Evolutionary conservation across 75 land plant species (phyloP).

Genomic region (Selaginella tamariscina): DNA sequence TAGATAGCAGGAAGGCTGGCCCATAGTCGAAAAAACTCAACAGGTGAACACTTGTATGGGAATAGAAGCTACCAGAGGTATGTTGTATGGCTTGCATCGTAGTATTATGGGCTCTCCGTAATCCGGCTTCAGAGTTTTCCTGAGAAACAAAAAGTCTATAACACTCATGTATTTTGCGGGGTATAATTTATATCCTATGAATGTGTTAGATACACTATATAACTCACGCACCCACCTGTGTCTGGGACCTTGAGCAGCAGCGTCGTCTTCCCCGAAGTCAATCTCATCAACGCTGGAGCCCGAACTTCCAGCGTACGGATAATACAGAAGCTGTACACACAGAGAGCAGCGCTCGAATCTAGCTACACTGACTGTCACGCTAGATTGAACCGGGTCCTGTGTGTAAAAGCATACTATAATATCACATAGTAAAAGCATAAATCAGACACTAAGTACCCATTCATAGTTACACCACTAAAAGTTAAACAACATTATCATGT

Average conservation of each 20-base stretch:
- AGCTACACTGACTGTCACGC: slow-evolving; percentile 85
- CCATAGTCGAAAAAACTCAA: slow-evolving; percentile 92
- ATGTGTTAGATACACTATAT: no score
- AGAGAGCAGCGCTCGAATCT: slow-evolving; percentile 88
- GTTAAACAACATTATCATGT: no score
- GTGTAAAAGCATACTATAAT: no score
- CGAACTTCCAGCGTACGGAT: slow-evolving; percentile 77
- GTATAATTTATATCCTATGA: no score
- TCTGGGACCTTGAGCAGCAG: slow-evolving; percentile 44
- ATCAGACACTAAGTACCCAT: no score
- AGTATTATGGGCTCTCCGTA: slow-evolving; percentile 85
- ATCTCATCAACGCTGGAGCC: slow-evolving; percentile 51
- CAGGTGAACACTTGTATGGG: slow-evolving; percentile 90
- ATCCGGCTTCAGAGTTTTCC: slow-evolving; percentile 49
- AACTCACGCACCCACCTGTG: no score
- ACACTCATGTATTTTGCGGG: no score
- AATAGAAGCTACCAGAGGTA: slow-evolving; percentile 79
- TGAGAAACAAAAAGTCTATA: no score
- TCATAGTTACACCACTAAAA: no score
- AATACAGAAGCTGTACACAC: slow-evolving; percentile 88
- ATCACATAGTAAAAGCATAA: no score
- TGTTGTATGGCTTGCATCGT: slow-evolving; percentile 78
- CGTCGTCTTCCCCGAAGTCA: slow-evolving; percentile 62
- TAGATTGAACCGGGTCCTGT: slow-evolving; percentile 77
- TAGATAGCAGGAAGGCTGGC: slow-evolving; percentile 93